Base-by-base conservation (phyloP, 2,329 filamentous ascomycete genomes). In the Claviceps sp. region DNA sequence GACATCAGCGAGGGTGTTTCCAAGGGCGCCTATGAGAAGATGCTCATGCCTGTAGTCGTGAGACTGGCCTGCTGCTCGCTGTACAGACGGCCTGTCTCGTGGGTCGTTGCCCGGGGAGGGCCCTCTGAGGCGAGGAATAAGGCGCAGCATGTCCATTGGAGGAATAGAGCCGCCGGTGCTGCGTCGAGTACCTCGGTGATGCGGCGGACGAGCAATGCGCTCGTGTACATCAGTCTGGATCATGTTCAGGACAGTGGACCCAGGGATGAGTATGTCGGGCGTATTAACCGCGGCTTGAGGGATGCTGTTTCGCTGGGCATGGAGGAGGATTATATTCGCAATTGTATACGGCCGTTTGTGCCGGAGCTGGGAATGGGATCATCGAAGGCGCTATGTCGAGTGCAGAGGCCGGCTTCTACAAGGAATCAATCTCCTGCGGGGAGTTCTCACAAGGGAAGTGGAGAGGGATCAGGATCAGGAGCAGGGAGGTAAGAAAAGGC, bases 1-100 rank as follows among this genome's bases (percentile, higher is more conserved):
- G 70, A 72, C 53, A 58, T 64, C 43, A 66, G 63, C 54, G 70
- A 72, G 54, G 70, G 70, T 39, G 69, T 72, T 22, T 57, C 64
- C 43, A 66, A 62, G 29, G 63, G 65, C 20, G 66, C 67, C 5
- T 72, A 72, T 53, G 54, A 62, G 34, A 72, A 71, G 54, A 52
- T 59, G 14, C 58, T 62, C 52, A 59, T 69, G 56, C 48, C 57
- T 8, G 62, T 71, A 9, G 51, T 64, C 8, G 58, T 71, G 14
- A 58, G 60, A 46, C 61, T 63, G 46, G 67, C 66, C 13, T 60
- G 60, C 16, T 52, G 56, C n/a, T 52, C 60, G 9, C 53, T 71
- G 5, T 67, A 69, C 47, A 65, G 65, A 16, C 64, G 68, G 6
- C 63, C 66, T 6, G 61, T 64, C 13, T 60, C 65, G 8, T 68